Evolutionary conservation across 202 grass and related monocot genomes (phyloP), one percentile per base, ranked within the genome.

Genomic region (Elaeis oleifera): DNA sequence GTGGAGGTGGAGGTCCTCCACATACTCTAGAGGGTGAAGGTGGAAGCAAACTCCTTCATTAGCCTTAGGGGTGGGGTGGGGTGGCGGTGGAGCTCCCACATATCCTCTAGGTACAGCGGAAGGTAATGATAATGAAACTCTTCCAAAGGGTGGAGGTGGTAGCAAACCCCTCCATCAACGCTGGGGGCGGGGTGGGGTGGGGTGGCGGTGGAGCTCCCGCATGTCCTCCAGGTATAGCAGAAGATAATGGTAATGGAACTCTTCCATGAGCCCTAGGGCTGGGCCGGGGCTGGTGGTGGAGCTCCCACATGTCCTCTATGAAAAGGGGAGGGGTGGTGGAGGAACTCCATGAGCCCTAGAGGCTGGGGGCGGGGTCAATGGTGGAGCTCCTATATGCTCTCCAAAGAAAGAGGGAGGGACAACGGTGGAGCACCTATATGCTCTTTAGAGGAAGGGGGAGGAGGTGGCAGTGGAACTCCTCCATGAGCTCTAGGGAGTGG

Each of bases 1-100:
- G 31, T 21, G 75, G 63, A 50, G 63, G 68, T 8, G 63, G 80
- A 20, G 80, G 68, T 29, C 26, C 61, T 27, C 51, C 50, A 62
- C 15, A 26, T 18, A 29, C 66, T 68, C 7, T 8, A 23, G 24
- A 58, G 22, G 44, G 18, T 52, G 16, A 13, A 23, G 65, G 53
- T 16, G 50, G 65, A 15, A 56, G 54, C 26, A 2, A 54, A 23
- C 18, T 14, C 19, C 58, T 53, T 1, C 20, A 28, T 36, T 14
- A 77, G 6, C 32, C 69, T 7, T 15, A 1, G 8, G 48, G 65
- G 23, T 16, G 25, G 49, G 49, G 70, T 0, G 2, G 5, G 59
- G 49, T 22, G 32, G n/a, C 64, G 15, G 24, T 26, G 11, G 20
- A 75, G 51, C 65, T 63, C 53, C 50, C 61, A 32, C 54, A 28